Conservation (phyloP, 768 basidiomycete species). For the Pulveroboletus frians region DNA sequence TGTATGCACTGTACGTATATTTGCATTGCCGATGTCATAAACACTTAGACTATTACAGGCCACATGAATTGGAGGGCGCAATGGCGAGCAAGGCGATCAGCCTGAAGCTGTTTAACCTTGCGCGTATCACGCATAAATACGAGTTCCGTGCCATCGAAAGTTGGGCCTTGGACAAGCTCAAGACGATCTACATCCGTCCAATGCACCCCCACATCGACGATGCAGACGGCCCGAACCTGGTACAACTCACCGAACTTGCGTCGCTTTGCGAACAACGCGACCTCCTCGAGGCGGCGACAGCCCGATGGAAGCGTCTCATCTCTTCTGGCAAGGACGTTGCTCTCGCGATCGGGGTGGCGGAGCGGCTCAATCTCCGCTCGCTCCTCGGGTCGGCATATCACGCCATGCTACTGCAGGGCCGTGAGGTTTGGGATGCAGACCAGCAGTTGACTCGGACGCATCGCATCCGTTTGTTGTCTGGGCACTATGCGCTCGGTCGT, state of each 20-base stretch:
- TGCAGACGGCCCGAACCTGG: constrained; percentile 35
- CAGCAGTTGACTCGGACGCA: constrained; percentile 43
- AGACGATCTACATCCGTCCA: constrained; percentile 33
- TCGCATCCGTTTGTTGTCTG: constrained; percentile 47
- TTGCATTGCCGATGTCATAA: constrained; percentile 2
- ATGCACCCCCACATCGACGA: constrained; percentile 28
- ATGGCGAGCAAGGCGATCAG: constrained; percentile 40
- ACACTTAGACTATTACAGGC: constrained; percentile 27
- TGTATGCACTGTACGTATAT: constrained; percentile 46
- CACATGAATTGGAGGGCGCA: constrained; percentile 42
- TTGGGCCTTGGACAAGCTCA: constrained; percentile 42
- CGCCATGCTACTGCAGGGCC: constrained; percentile 47
- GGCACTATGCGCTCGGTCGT: constrained; percentile 45
- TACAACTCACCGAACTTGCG: constrained; percentile 48
- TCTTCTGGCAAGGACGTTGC: constrained; percentile 41
- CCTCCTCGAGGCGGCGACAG: constrained; percentile 38
- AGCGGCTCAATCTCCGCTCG: constrained; percentile 41
- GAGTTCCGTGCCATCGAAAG: constrained; percentile 40
- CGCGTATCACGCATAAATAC: constrained; percentile 46
- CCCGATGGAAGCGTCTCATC: constrained; percentile 46
- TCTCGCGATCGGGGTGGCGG: constrained; percentile 42
- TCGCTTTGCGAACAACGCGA: constrained; percentile 44
- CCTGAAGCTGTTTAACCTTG: constrained; percentile 42
- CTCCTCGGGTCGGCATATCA: constrained; percentile 49
- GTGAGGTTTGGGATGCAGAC: constrained; percentile 45